phyloP scores from a whole-genome alignment of 768 basidiomycete species.

The Pulveroboletus sp. region DNA sequence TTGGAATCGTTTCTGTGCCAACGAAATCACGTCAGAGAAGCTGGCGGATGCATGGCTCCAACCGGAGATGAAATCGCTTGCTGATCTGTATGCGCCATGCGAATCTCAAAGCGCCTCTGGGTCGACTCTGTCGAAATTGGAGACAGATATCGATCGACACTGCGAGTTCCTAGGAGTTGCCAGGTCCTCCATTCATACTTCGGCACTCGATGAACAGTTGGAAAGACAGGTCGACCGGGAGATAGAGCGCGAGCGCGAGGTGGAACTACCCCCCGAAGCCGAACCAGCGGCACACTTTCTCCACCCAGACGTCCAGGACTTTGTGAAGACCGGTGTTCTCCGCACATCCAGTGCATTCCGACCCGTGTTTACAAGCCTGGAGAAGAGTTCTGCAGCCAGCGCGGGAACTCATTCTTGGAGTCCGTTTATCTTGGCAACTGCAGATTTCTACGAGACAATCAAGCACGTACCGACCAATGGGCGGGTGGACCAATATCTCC shows the following conservation, averaged over 20 bases:
- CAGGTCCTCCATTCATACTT: slow-evolving; percentile 1
- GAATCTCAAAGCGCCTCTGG: background rate
- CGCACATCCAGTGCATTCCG: background rate
- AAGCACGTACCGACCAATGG: background rate
- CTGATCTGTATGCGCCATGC: slow-evolving; percentile 29
- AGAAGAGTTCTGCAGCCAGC: background rate
- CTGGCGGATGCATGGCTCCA: slow-evolving; percentile 34
- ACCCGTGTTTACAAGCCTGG: background rate
- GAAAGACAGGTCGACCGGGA: slow-evolving; percentile 26
- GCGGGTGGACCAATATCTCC: background rate
- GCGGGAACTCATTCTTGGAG: background rate
- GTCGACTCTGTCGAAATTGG: background rate
- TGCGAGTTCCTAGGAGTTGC: slow-evolving; percentile 11
- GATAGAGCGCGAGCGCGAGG: background rate
- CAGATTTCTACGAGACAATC: slow-evolving; percentile 1
- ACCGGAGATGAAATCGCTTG: slow-evolving; percentile 34
- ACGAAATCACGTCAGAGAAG: background rate
- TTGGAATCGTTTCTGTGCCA: slow-evolving; percentile 9
- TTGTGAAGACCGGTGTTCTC: background rate
- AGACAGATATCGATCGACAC: slow-evolving; percentile 2
- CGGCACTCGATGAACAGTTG: slow-evolving; percentile 39
- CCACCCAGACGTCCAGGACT: slow-evolving; percentile 1
- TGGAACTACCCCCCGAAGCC: background rate
- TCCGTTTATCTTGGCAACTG: background rate
- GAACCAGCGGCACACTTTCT: background rate